A percentile compares a stretch with the other conserved stretches of the same genome.
These are phyloP conservation scores for Cudoniella acicularis DNA, from an alignment of 495 filamentous ascomycete genomes.

Conservation along the genomic window DNA sequence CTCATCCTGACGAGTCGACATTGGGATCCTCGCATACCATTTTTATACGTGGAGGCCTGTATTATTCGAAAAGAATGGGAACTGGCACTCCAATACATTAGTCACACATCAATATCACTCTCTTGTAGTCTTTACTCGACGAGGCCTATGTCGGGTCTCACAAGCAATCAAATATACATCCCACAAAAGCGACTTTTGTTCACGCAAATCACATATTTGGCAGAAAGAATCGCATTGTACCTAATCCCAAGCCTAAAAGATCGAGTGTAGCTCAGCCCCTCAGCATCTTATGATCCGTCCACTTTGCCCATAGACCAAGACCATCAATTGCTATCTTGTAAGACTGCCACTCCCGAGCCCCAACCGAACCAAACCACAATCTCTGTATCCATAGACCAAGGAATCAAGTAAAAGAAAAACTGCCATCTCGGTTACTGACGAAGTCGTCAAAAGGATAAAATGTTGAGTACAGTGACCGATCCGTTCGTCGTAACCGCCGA, in stretches of 20 bases:
- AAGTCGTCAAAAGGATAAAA: background rate
- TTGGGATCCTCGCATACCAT: no score
- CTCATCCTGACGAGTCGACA: no score
- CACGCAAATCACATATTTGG: no score
- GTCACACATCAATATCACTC: no score
- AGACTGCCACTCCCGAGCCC: background rate
- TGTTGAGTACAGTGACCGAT: background rate
- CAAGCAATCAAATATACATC: no score
- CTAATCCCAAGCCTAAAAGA: slow-evolving; percentile 22
- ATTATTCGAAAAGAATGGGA: no score
- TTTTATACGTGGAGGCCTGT: no score
- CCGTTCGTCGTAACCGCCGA: background rate
- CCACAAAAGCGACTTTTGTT: no score
- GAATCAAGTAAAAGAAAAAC: slow-evolving; percentile 20
- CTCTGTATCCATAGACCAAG: slow-evolving; percentile 1
- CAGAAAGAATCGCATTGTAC: slow-evolving; percentile 28
- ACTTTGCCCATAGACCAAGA: background rate
- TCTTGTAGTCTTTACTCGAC: no score
- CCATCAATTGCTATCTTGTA: background rate
- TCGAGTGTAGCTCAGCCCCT: slow-evolving; percentile 10
- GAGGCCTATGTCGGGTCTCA: no score
- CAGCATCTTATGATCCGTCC: background rate
- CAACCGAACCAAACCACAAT: background rate
- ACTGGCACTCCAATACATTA: no score
- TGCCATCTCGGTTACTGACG: slow-evolving; percentile 7